These are phyloP conservation scores for Botrytis medusae DNA, from an alignment of 2,329 filamentous ascomycete species.

Conservation along the genomic window DNA sequence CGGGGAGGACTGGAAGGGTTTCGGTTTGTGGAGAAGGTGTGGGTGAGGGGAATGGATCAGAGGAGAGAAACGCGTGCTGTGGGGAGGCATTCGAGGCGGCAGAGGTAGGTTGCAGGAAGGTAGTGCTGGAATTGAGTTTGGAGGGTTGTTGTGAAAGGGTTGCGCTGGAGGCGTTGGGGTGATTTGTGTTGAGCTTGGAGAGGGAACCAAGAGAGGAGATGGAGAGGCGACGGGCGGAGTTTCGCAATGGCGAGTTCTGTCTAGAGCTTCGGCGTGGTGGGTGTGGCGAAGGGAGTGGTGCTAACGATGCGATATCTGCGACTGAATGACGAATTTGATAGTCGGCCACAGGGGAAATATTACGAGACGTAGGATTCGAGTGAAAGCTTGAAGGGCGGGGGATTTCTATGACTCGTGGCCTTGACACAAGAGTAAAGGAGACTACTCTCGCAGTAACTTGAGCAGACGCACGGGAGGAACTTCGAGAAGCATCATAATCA, in stretches of 20 bases:
- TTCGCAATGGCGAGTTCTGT: not conserved
- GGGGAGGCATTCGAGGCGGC: conserved; percentile 11
- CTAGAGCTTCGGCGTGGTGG: conserved; percentile 13
- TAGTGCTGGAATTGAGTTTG: conserved; percentile 6
- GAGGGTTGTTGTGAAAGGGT: conserved; percentile 12
- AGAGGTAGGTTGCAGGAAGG: conserved; percentile 18
- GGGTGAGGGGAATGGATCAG: conserved; percentile 34
- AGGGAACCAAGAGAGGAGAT: conserved; percentile 25
- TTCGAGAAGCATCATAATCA: conserved; percentile 40
- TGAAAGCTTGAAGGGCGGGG: conserved; percentile 10
- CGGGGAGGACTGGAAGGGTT: not conserved
- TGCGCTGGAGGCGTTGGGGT: not conserved
- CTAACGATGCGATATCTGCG: conserved; percentile 13
- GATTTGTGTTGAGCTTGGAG: conserved; percentile 15
- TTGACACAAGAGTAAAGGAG: conserved; percentile 59
- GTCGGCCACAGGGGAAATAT: conserved; percentile 6
- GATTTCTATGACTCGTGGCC: conserved; percentile 52
- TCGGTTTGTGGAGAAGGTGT: conserved; percentile 13
- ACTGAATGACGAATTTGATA: conserved; percentile 18
- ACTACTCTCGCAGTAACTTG: conserved; percentile 59
- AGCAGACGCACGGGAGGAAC: conserved; percentile 40
- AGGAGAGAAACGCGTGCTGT: conserved; percentile 34
- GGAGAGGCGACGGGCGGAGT: conserved; percentile 24
- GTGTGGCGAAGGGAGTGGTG: not conserved
- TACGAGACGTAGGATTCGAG: conserved; percentile 15